Base-by-base conservation (phyloP, 2,329 filamentous ascomycete species). In the Pezizomycotina sp. region DNA sequence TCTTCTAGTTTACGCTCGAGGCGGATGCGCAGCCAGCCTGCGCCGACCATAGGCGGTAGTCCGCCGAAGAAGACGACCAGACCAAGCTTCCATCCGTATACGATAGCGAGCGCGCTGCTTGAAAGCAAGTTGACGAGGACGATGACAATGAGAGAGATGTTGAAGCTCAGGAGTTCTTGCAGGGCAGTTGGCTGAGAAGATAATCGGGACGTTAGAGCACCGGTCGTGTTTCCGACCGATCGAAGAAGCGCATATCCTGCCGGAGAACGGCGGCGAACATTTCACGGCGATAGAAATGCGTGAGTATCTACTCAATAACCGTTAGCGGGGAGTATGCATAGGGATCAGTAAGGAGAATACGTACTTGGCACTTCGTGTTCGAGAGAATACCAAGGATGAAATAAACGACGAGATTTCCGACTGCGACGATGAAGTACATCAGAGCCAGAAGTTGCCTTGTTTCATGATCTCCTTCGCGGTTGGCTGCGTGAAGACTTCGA, bases 1-100 rank as follows among this genome's bases (percentile, higher is more conserved):
- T 68, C 64, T 43, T 77, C 74, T 41, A 81, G 79, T 43, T 73
- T 60, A n/a, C 71, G 54, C 53, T 77, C 74, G 47, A 49, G 36
- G 2, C 58, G 52, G 2, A 50, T 42, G 21, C 57, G 56, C 29
- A 54, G 38, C 27, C 57, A 53, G 0, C 60, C 59, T 1, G 60
- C 48, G 1, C 38, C 42, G 2, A 60, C 28, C 37, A 59, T 53
- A 2, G 56, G 34, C 0, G 58, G 59, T 21, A 61, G 42, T 2
- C 52, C 54, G 1, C 54, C 51, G 31, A 51, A 58, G 30, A 56
- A 56, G 1, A 60, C 56, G 3, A 60, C 51, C 9, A 60, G 30
- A 3, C 52, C 54, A 1, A 61, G 50, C 28, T 60, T 59, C 58
- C 58, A 60, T 1, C 53, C 55, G 23, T 22, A 34, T 2, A 52